These are phyloP conservation scores for Salvia hispanica DNA, from an alignment of 257 asterid genomes.

Conservation along the genomic window DNA sequence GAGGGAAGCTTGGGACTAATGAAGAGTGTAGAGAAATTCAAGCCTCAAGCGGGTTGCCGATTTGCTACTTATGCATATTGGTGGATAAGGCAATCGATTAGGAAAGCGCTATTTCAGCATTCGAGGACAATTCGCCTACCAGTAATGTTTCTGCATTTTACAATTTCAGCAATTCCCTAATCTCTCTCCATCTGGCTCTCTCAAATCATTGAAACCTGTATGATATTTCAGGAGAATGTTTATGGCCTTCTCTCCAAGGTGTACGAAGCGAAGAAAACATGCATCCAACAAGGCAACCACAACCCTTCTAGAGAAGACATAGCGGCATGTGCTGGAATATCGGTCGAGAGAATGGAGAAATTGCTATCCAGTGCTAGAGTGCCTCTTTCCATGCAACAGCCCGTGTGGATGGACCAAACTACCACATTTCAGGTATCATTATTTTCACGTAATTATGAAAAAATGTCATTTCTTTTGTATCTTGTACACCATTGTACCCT, in stretches of 20 bases:
- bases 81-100: constrained; percentile 88
- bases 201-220: constrained; percentile 25
- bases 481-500: neutral
- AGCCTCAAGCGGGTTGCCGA: constrained; percentile 83
- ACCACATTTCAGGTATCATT: constrained; percentile 51
- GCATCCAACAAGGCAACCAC: constrained; percentile 61
- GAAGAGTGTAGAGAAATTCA: constrained; percentile 91
- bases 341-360: constrained; percentile 68
- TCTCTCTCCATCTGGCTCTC: neutral
- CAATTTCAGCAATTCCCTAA: constrained; percentile 1
- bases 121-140: constrained; percentile 94
- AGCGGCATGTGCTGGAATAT: constrained; percentile 67
- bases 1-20: constrained; percentile 94
- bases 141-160: constrained; percentile 46
- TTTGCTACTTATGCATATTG: constrained; percentile 92
- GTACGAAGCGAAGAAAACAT: constrained; percentile 61
- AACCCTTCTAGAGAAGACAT: constrained; percentile 72
- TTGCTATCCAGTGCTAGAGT: constrained; percentile 59
- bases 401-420: constrained; percentile 73
- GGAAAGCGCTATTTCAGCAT: constrained; percentile 85
- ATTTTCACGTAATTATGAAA: neutral
- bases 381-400: constrained; percentile 82
- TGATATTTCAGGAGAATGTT: constrained; percentile 68
- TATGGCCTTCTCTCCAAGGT: constrained; percentile 76
- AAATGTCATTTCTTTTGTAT: neutral